Conservation (phyloP, 768 basidiomycete genomes). For the Mycena pura region DNA sequence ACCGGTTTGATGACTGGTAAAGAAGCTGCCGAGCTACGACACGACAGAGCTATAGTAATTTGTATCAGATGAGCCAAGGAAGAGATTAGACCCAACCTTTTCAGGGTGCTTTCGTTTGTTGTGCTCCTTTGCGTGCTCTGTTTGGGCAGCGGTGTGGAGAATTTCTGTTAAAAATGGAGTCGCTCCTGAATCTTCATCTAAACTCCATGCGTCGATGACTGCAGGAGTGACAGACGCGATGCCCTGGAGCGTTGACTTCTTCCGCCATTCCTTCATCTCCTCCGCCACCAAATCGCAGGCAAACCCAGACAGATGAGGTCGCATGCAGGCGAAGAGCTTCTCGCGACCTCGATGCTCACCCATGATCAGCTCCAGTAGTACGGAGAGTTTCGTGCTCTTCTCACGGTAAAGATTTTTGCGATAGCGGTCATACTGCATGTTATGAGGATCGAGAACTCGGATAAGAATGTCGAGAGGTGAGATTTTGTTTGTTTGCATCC, state of each 20-base stretch:
- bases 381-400: not conserved
- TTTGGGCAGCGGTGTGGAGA: not conserved
- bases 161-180: no score
- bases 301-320: not conserved
- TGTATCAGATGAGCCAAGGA: not conserved
- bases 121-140: not conserved
- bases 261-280: no score
- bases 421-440: not conserved
- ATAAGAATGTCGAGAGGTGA: constrained; percentile 11
- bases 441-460: not conserved
- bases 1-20: constrained; percentile 16
- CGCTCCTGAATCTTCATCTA: no score
- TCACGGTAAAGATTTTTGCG: not conserved
- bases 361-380: not conserved
- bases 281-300: not conserved
- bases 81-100: no score
- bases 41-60: constrained; percentile 10
- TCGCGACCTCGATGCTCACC: not conserved
- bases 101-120: no score
- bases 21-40: constrained; percentile 17
- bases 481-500: no score
- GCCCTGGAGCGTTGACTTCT: not conserved
- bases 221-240: no score
- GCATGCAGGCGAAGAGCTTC: not conserved
- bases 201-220: no score